Conservation (phyloP, 2,329 filamentous ascomycete genomes). For the Mycosphaerella arachidis region DNA sequence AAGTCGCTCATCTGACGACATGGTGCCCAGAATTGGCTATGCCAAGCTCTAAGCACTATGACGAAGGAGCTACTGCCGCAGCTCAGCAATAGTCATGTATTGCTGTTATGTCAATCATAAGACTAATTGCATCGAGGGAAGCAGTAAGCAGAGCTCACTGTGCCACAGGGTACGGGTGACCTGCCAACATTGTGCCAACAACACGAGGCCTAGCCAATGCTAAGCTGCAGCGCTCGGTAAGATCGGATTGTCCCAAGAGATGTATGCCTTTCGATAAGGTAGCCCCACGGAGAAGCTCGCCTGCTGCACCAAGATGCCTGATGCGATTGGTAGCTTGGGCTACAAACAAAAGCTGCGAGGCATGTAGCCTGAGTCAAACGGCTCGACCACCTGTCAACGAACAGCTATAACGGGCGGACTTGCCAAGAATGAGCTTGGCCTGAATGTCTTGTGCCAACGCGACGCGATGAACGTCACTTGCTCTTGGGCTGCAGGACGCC, state of each 20-base stretch:
- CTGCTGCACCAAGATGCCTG: not conserved
- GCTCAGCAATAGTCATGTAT: not conserved
- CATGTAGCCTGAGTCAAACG: not conserved
- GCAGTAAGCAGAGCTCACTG: not conserved
- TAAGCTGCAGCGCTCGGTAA: not conserved
- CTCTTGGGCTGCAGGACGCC: not conserved
- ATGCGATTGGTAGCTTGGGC: not conserved
- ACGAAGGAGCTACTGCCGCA: not conserved
- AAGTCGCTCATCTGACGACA: not conserved
- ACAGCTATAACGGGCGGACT: not conserved
- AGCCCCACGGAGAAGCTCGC: not conserved
- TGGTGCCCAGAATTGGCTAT: not conserved
- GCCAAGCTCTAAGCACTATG: not conserved
- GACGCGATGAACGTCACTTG: not conserved
- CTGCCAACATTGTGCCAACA: not conserved
- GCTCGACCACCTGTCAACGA: not conserved
- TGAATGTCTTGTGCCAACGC: not conserved
- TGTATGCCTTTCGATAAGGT: not conserved
- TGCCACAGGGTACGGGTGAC: not conserved
- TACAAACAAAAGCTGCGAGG: not conserved
- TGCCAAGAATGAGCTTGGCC: not conserved
- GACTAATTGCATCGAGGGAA: not conserved
- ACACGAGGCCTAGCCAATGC: not conserved
- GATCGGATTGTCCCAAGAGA: not conserved
- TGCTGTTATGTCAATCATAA: not conserved